phyloP scores from a whole-genome alignment of 2,329 filamentous ascomycete species.

The Epichloe sibirici region DNA sequence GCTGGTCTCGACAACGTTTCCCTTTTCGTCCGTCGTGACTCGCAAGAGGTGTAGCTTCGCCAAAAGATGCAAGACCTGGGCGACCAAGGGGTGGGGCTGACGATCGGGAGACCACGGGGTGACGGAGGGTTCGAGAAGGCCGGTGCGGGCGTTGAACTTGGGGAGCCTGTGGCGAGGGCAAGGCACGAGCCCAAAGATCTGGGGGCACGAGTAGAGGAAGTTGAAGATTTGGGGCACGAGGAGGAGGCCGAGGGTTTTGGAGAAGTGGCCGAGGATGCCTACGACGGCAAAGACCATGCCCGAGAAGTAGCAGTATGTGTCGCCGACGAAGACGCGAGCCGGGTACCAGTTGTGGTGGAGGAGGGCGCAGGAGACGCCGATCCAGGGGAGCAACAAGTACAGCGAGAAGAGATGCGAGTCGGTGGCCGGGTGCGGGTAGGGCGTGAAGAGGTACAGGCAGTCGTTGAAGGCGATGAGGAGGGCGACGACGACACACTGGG shows the following conservation, averaged over 20 bases:
- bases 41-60: slow-evolving; percentile 55
- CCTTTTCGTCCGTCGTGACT: slow-evolving; percentile 54
- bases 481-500: slow-evolving; percentile 86
- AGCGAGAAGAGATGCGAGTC: slow-evolving; percentile 94
- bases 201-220: slow-evolving; percentile 85
- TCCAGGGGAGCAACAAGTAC: slow-evolving; percentile 86
- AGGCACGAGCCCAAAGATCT: slow-evolving; percentile 79
- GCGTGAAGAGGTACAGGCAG: slow-evolving; percentile 69
- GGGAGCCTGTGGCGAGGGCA: slow-evolving; percentile 90
- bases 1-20: slow-evolving; percentile 63
- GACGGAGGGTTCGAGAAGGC: slow-evolving; percentile 74
- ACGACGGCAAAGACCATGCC: slow-evolving; percentile 98
- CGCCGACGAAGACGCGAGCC: slow-evolving; percentile 87
- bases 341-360: slow-evolving; percentile 93
- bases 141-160: slow-evolving; percentile 73
- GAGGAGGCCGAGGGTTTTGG: slow-evolving; percentile 84
- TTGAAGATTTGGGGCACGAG: slow-evolving; percentile 94
- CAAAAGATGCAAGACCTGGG: slow-evolving; percentile 53
- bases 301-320: slow-evolving; percentile 99
- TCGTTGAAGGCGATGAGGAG: slow-evolving; percentile 78
- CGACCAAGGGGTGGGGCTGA: slow-evolving; percentile 56
- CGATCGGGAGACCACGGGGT: slow-evolving; percentile 58
- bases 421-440: slow-evolving; percentile 82
- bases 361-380: slow-evolving; percentile 80
- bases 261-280: slow-evolving; percentile 93